phyloP scores from a whole-genome alignment of 2,329 filamentous ascomycete species.

The Curvularia eragrostidis region DNA sequence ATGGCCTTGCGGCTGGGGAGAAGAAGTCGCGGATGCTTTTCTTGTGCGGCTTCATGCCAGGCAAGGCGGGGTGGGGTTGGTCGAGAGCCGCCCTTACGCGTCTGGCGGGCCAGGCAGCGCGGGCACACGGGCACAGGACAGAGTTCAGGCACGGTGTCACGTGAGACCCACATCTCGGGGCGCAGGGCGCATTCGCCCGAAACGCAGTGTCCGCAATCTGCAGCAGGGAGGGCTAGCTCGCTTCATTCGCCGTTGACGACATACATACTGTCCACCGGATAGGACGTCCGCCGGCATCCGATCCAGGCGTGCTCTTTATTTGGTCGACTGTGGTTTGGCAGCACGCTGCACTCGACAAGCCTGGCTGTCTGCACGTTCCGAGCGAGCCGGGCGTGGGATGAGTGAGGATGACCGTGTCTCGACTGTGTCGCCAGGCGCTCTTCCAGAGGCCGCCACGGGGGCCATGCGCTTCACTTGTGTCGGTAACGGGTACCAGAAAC shows the following conservation, averaged over 20 bases:
- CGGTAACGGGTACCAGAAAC: background rate
- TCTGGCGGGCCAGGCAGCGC: conserved; percentile 9
- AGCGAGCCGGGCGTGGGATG: background rate
- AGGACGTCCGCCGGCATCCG: conserved; percentile 28
- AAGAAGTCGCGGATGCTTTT: conserved; percentile 58
- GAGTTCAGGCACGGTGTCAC: conserved; percentile 23
- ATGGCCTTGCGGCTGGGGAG: conserved; percentile 46
- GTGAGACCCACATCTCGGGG: conserved; percentile 9
- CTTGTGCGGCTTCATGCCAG: conserved; percentile 30
- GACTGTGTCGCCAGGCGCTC: background rate
- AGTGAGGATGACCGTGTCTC: background rate
- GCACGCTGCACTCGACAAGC: background rate
- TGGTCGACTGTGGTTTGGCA: conserved; percentile 13
- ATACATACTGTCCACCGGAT: conserved; percentile 32
- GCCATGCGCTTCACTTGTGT: background rate
- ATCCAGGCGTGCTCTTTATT: conserved; percentile 1
- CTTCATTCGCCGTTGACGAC: conserved; percentile 16
- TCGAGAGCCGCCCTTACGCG: conserved; percentile 13
- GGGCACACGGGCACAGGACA: conserved; percentile 1
- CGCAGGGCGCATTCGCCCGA: conserved; percentile 5
- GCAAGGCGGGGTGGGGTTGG: conserved; percentile 8
- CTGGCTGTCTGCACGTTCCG: conserved; percentile 4
- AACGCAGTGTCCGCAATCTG: background rate
- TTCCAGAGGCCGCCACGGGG: background rate
- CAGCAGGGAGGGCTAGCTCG: conserved; percentile 3